phyloP scores from a whole-genome alignment of 2,329 filamentous ascomycete species.

The Aphanocladium album region DNA sequence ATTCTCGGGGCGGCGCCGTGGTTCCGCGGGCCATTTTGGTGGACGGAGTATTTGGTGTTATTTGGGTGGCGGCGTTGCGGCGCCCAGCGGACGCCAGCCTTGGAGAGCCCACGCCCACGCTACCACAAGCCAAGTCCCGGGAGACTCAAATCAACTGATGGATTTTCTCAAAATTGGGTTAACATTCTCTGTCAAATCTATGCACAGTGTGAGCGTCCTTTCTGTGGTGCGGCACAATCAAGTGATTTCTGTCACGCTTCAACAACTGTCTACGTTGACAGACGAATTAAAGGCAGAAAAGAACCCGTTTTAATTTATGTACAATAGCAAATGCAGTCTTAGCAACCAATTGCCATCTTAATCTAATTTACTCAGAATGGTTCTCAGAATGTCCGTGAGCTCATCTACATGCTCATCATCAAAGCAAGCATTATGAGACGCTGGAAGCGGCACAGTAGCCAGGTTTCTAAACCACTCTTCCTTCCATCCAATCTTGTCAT shows the following conservation, averaged over 20 bases:
- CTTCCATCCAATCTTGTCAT: not conserved
- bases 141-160: no score
- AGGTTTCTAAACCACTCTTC: not conserved
- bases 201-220: no score
- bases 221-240: no score
- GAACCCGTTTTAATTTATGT: not conserved
- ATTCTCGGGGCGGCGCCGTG: not conserved
- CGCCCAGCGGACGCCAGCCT: not conserved
- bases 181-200: no score
- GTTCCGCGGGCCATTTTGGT: not conserved
- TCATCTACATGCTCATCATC: not conserved
- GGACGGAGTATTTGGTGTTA: not conserved
- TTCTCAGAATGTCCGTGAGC: not conserved
- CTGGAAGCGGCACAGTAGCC: not conserved
- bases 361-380: not conserved
- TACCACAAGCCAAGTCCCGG: not conserved
- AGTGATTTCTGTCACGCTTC: no score
- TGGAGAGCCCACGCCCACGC: not conserved
- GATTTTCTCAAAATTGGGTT: no score
- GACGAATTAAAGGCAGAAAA: no score
- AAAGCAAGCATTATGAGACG: not conserved
- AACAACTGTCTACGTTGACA: no score
- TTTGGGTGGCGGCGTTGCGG: not conserved
- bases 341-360: not conserved
- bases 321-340: not conserved